Evolutionary conservation across 805 yeast species (phyloP).

Genomic region (Yarrowia alimentaria): DNA sequence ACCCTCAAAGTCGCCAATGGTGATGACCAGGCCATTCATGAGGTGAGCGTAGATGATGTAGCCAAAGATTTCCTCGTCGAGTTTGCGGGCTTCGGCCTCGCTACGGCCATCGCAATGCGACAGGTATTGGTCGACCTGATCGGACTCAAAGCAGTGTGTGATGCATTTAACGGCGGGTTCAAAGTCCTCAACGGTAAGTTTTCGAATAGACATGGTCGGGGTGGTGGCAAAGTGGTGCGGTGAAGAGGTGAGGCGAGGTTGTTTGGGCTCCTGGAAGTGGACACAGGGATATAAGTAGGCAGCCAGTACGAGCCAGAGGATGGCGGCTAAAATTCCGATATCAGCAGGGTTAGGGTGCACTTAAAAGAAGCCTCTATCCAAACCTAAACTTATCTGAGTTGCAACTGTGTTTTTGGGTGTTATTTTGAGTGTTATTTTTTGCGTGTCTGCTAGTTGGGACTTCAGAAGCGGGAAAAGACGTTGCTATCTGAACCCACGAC

Average conservation of each 20-base stretch:
- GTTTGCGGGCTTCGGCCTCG: slow-evolving; percentile 42
- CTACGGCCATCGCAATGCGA: slow-evolving; percentile 45
- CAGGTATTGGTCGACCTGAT: slow-evolving; percentile 53
- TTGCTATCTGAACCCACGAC: slow-evolving; percentile 3
- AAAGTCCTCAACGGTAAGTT: slow-evolving; percentile 24
- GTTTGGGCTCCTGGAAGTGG: background rate
- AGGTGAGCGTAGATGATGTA: slow-evolving; percentile 53
- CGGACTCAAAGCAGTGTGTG: slow-evolving; percentile 53
- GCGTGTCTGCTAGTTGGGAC: slow-evolving; percentile 15
- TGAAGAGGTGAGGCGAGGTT: background rate
- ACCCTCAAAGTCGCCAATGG: slow-evolving; percentile 50
- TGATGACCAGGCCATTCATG: slow-evolving; percentile 50
- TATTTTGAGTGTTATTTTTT: too few species aligned
- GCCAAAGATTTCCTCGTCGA: slow-evolving; percentile 54
- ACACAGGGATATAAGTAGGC: slow-evolving; percentile 11
- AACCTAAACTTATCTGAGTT: slow-evolving; percentile 13
- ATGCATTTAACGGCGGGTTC: slow-evolving; percentile 55
- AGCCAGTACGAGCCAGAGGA: background rate
- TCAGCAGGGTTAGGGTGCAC: slow-evolving; percentile 15
- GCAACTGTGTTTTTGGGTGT: background rate
- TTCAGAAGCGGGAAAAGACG: slow-evolving; percentile 10
- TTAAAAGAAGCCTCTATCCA: slow-evolving; percentile 6
- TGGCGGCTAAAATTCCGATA: slow-evolving; percentile 27
- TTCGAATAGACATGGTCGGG: slow-evolving; percentile 19
- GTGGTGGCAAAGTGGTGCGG: background rate